Conservation (phyloP, 2,329 filamentous ascomycete species). For the Fusarium fracticaudum region DNA sequence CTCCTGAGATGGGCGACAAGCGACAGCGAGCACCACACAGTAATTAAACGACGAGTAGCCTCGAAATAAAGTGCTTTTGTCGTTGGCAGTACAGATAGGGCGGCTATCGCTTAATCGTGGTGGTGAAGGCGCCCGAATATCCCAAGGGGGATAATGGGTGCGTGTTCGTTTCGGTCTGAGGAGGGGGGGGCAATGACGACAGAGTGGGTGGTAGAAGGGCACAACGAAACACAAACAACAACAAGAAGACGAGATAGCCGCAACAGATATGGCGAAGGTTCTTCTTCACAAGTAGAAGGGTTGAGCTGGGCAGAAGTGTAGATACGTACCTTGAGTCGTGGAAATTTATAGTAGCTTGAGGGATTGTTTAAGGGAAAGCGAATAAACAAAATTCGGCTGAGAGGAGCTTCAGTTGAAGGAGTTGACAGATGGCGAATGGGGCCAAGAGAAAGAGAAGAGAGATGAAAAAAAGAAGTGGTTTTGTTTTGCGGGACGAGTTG, state of each 20-base stretch:
- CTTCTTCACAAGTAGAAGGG: neutral
- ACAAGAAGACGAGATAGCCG: conserved; percentile 10
- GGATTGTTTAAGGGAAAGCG: conserved; percentile 25
- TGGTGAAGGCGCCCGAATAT: conserved; percentile 24
- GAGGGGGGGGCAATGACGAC: conserved; percentile 52
- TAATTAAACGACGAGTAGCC: neutral
- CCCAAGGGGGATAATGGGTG: conserved; percentile 32
- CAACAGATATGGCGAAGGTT: conserved; percentile 4
- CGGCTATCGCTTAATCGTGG: conserved; percentile 18
- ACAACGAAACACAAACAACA: conserved; percentile 35
- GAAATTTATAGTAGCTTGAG: conserved; percentile 15
- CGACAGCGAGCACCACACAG: conserved; percentile 5
- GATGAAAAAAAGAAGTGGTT: conserved; percentile 43
- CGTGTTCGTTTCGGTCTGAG: conserved; percentile 37
- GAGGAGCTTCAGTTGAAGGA: conserved; percentile 30
- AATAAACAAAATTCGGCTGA: conserved; percentile 33
- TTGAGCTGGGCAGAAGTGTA: neutral
- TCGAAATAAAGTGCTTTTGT: conserved; percentile 12
- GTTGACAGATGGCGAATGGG: conserved; percentile 28
- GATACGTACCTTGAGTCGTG: conserved; percentile 38
- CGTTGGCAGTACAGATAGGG: conserved; percentile 20
- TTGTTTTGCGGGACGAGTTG: conserved; percentile 40
- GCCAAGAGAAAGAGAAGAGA: conserved; percentile 37
- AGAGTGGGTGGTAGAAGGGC: conserved; percentile 49
- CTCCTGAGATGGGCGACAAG: conserved; percentile 24